Base-by-base conservation (phyloP, 2,329 filamentous ascomycete genomes). In the Magnaporthiopsis rhizophila region DNA sequence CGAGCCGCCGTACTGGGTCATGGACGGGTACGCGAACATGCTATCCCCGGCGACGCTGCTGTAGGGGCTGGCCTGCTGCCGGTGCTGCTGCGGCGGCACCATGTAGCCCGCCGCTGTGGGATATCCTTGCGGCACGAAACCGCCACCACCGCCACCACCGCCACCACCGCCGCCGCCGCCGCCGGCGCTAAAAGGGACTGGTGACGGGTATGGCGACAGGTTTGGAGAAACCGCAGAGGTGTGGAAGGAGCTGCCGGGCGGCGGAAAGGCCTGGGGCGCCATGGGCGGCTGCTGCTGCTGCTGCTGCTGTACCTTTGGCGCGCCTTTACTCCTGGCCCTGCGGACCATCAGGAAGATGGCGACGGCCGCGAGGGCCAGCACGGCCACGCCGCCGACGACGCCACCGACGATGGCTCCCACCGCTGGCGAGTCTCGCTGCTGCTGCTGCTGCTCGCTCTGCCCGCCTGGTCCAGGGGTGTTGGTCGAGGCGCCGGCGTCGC, bases 391-490 rank as follows among this genome's bases (percentile, higher is more conserved):
- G 68, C 92, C 94, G 59, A 97, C 80, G 8, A 97, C 92, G 68
- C 93, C 93, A 68, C 94, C 95, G 3, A 89, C 93, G 67, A 98
- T 97, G 38, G 91, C 91, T 59, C 92, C 93, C 2, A 88, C 80
- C 69, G 91, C 92, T 6, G 45, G 6, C 45, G 18, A 21, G 45
- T 21, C 21, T 24, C 34, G 30, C 30, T 30, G 30, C 30, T 7
- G 30, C 34, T 53, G 45, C 45, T 53, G 45, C 45, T 53, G 45
- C 45, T 53, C 45, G 21, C 45, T 21, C 21, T 53, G 18, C 45
- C 45, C 32, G 30, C 26, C 58, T 7, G 13, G 28, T 5, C 12
- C 9, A 5, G 28, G 28, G 58, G 58, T 60, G 28, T 8, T 24
- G 28, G 58, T 60, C 4, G 58, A 36, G 32, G 58, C 28, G 58